Evolutionary conservation across 768 basidiomycete species (phyloP).

Genomic region (Tephrocybe sp.): DNA sequence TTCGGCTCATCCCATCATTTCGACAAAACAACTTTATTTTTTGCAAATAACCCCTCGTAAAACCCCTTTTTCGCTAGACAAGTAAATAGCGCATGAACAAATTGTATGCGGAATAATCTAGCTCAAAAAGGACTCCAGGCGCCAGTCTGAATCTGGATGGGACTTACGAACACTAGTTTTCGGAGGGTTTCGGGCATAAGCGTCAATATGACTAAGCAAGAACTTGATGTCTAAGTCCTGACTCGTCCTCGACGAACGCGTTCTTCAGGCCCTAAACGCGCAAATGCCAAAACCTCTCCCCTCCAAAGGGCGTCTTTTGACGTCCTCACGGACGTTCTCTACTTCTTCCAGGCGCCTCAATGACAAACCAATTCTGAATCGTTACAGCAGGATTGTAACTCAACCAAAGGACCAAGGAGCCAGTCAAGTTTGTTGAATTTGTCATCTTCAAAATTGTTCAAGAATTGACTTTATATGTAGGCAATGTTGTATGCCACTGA

Average conservation of each 20-base stretch:
- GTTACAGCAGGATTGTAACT: slow-evolving; percentile 80
- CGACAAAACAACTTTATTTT: neutral
- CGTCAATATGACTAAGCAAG: slow-evolving; percentile 18
- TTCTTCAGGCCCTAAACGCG: slow-evolving; percentile 5
- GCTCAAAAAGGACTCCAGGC: too few species aligned
- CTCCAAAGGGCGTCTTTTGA: slow-evolving; percentile 20
- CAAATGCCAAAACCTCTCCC: slow-evolving; percentile 23
- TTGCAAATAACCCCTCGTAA: neutral
- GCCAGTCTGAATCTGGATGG: too few species aligned
- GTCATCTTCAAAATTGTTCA: slow-evolving; percentile 1
- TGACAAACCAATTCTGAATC: slow-evolving; percentile 49
- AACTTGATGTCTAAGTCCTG: neutral
- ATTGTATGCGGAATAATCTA: too few species aligned
- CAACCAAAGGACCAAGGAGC: slow-evolving; percentile 94
- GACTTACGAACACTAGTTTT: too few species aligned
- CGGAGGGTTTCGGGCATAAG: slow-evolving; percentile 13
- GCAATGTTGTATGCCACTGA: slow-evolving; percentile 99
- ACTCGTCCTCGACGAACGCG: neutral
- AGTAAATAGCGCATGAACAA: too few species aligned
- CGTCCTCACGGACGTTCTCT: slow-evolving; percentile 34
- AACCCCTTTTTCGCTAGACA: too few species aligned
- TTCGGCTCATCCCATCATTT: neutral
- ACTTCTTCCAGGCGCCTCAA: slow-evolving; percentile 34
- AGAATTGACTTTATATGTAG: slow-evolving; percentile 33
- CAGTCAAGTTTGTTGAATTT: slow-evolving; percentile 60